Conservation (phyloP, 345 rosid species). For the Citrus reticulata region DNA sequence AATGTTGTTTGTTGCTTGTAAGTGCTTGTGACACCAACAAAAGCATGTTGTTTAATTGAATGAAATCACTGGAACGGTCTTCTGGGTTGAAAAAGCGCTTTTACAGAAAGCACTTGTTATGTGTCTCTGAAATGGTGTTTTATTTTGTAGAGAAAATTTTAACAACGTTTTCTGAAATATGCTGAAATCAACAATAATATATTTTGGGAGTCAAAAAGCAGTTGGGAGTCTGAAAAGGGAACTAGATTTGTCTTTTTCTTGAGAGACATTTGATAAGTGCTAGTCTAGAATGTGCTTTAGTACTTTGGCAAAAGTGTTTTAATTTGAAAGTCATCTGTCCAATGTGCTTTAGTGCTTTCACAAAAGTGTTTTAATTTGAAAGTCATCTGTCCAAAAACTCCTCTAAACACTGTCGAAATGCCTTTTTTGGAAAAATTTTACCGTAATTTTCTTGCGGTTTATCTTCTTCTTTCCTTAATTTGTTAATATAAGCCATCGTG, state of each 20-base stretch:
- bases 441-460: neutral
- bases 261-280: neutral
- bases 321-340: neutral
- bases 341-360: neutral
- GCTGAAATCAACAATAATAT: no score
- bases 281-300: neutral
- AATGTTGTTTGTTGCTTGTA: neutral
- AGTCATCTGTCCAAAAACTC: neutral
- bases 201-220: no score
- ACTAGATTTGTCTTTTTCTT: neutral
- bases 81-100: neutral
- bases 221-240: neutral
- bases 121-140: neutral
- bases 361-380: no score
- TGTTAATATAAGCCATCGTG: neutral
- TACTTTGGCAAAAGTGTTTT: no score
- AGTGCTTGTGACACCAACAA: neutral
- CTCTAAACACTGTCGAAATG: neutral
- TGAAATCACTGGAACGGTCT: neutral
- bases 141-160: no score
- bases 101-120: neutral
- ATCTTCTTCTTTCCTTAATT: neutral
- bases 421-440: no score
- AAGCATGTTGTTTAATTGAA: neutral
- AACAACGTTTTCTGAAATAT: no score